Percentiles rank a stretch among this genome's conserved stretches.
These are phyloP conservation scores for Physcomitrellopsis africana DNA, from an alignment of 225 moss, liverwort and hornwort genomes.

Conservation along the genomic window DNA sequence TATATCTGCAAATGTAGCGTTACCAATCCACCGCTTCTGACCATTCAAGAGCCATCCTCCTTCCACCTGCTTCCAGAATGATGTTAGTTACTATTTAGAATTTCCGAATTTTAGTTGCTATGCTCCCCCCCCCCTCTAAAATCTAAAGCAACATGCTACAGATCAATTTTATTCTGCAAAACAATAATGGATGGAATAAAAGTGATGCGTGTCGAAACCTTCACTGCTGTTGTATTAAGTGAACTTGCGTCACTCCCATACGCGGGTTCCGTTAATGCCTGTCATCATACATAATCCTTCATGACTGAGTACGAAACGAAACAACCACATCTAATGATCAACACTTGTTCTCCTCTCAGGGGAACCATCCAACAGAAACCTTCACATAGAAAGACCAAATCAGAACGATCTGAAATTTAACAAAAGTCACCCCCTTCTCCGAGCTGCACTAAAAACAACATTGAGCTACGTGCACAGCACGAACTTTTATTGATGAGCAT, in stretches of 20 bases:
- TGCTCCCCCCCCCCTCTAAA: no score
- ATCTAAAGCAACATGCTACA: no score
- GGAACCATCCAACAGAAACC: not conserved
- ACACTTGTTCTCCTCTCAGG: not conserved
- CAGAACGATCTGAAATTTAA: not conserved
- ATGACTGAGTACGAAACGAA: slow-evolving; percentile 7
- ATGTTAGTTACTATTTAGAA: not conserved
- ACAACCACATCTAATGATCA: slow-evolving; percentile 3
- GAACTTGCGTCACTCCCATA: slow-evolving; percentile 92
- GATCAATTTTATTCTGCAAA: not conserved
- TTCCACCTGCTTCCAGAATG: slow-evolving; percentile 60
- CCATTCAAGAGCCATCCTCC: slow-evolving; percentile 85
- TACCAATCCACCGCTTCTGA: slow-evolving; percentile 92
- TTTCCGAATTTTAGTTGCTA: not conserved
- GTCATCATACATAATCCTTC: slow-evolving; percentile 26
- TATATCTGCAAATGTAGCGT: slow-evolving; percentile 81
- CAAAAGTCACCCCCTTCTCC: not conserved
- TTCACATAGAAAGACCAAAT: not conserved
- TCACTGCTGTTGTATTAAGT: slow-evolving; percentile 73
- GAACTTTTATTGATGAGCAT: not conserved
- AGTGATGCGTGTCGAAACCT: slow-evolving; percentile 43
- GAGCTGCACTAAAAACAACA: not conserved
- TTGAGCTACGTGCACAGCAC: not conserved
- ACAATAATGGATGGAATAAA: slow-evolving; percentile 10
- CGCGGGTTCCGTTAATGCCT: slow-evolving; percentile 85